Percentiles rank a stretch among this genome's conserved stretches.
These are phyloP conservation scores for Coemansia sp. DNA, from an alignment of 192 early-diverging fungal species.

Conservation along the genomic window DNA sequence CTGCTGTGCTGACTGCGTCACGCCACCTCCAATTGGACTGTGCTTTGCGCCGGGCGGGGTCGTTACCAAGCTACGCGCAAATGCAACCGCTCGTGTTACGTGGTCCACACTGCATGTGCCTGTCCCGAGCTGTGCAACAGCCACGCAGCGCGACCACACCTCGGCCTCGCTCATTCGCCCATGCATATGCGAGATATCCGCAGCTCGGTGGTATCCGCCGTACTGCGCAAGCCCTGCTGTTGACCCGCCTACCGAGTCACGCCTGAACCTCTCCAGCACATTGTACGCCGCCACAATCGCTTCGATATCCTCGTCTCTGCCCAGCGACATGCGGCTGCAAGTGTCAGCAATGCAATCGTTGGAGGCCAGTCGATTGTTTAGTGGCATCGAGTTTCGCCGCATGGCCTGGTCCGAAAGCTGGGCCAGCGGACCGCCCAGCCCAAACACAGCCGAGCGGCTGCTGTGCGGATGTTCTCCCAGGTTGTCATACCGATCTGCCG, in stretches of 20 bases:
- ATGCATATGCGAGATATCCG: conserved; percentile 42
- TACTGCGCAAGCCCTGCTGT: conserved; percentile 8
- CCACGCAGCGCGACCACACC: conserved; percentile 31
- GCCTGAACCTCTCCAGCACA: conserved; percentile 41
- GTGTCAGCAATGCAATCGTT: neutral
- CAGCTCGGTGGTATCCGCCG: conserved; percentile 31
- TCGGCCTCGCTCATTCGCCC: conserved; percentile 23
- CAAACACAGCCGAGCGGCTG: conserved; percentile 7
- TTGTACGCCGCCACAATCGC: conserved; percentile 31
- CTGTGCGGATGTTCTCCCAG: conserved; percentile 1
- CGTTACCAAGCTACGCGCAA: conserved; percentile 16
- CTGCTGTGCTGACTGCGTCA: conserved; percentile 15
- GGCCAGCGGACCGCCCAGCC: conserved; percentile 7
- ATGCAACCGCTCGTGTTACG: conserved; percentile 20
- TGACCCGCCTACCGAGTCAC: conserved; percentile 10
- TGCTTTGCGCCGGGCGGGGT: conserved; percentile 1
- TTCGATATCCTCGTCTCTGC: conserved; percentile 17
- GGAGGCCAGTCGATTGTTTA: conserved; percentile 8
- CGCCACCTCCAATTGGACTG: neutral
- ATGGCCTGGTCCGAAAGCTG: conserved; percentile 16
- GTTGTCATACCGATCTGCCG: neutral
- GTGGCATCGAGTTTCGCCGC: conserved; percentile 46
- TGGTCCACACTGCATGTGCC: conserved; percentile 26
- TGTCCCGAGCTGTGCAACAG: conserved; percentile 15
- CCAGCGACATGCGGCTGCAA: neutral